These are phyloP conservation scores for Centella asiatica DNA, from an alignment of 129 eudicot species.

Conservation along the genomic window DNA sequence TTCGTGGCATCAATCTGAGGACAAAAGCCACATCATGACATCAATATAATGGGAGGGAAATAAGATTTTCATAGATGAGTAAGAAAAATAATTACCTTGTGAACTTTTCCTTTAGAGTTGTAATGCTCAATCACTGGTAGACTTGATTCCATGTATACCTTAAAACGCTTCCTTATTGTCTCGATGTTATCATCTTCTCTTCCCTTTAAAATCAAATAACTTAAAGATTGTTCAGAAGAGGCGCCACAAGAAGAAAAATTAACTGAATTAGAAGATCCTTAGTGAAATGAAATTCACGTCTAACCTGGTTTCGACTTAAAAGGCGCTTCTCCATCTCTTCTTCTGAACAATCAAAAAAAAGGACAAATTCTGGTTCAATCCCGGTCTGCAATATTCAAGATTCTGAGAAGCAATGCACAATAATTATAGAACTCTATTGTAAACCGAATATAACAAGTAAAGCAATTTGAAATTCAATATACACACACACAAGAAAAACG, in stretches of 20 bases:
- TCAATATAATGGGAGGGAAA: neutral
- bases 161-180: constrained; percentile 85
- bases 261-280: neutral
- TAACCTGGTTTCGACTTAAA: constrained; percentile 80
- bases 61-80: constrained; percentile 1
- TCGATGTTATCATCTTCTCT: constrained; percentile 95
- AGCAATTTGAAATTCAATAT: neutral
- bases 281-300: neutral
- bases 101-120: constrained; percentile 67
- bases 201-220: constrained; percentile 37
- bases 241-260: neutral
- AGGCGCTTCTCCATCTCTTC: constrained; percentile 97
- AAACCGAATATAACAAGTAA: neutral
- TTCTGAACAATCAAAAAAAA: constrained; percentile 84
- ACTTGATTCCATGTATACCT: constrained; percentile 80
- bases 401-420: neutral
- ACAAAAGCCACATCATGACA: constrained; percentile 10
- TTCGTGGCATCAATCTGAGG: constrained; percentile 73
- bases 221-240: neutral
- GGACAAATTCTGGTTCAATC: constrained; percentile 77
- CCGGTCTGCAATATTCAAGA: constrained; percentile 53
- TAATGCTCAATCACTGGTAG: constrained; percentile 81
- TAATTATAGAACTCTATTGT: neutral
- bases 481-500: neutral
- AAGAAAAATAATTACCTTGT: constrained; percentile 50